Percentiles rank a stretch among this genome's conserved stretches.
Evolutionary conservation across 176 grass and related monocot genomes (phyloP).

Genomic region (Aegilops speltoides): DNA sequence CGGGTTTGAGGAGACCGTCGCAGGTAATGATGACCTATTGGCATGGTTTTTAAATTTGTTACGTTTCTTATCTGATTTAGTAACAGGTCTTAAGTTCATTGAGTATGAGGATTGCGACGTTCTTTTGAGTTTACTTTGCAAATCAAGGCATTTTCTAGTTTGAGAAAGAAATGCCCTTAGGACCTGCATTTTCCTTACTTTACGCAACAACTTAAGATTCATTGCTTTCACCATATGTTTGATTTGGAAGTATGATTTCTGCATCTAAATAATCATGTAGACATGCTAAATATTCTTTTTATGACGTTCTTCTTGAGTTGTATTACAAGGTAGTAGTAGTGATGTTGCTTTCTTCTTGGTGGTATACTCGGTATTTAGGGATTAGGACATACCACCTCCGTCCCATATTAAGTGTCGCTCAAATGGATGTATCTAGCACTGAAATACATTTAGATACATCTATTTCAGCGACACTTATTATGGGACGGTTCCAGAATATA

Average conservation of each 20-base stretch:
- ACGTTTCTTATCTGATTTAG: slow-evolving; percentile 5
- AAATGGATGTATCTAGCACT: too few relatives aligned
- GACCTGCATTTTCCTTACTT: neutral
- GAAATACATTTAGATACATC: too few relatives aligned
- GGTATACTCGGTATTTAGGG: neutral
- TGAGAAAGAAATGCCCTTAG: neutral
- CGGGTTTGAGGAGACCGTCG: slow-evolving; percentile 53
- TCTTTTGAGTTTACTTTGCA: neutral
- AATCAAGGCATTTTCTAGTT: neutral
- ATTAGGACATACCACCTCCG: neutral
- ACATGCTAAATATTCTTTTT: neutral
- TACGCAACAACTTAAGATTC: neutral
- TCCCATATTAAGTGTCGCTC: too few relatives aligned
- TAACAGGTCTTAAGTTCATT: neutral
- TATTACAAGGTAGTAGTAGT: neutral
- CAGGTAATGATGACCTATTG: slow-evolving; percentile 46
- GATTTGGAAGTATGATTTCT: slow-evolving; percentile 2
- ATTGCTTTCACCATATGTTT: slow-evolving; percentile 9
- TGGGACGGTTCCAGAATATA: too few relatives aligned
- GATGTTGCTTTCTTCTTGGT: slow-evolving; percentile 5
- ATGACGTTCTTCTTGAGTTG: neutral
- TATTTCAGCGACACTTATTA: too few relatives aligned
- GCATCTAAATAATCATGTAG: neutral
- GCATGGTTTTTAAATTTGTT: slow-evolving; percentile 11
- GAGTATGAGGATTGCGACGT: neutral